Evolutionary conservation across 1,284 basidiomycete genomes (phyloP).

Genomic region (Sporisorium sorghi): DNA sequence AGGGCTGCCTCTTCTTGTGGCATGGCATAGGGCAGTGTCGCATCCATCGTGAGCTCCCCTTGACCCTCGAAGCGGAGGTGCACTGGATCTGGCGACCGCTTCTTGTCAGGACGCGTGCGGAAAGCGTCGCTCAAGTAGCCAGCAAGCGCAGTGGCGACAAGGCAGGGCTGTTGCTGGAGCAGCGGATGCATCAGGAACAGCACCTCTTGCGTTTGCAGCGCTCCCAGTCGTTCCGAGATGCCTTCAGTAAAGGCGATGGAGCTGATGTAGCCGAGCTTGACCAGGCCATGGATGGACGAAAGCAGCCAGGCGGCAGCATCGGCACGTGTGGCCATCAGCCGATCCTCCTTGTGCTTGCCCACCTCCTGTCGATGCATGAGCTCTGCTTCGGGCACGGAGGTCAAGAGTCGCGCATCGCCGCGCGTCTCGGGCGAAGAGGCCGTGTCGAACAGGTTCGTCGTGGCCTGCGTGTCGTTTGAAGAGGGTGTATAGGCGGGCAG

Average conservation of each 20-base stretch:
- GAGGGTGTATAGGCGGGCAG: conserved; percentile 21
- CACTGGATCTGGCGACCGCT: background rate
- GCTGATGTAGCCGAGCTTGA: conserved; percentile 14
- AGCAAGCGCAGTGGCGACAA: conserved; percentile 23
- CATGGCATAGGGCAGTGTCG: conserved; percentile 20
- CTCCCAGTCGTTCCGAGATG: conserved; percentile 30
- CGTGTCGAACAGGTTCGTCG: conserved; percentile 14
- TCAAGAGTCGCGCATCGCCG: conserved; percentile 24
- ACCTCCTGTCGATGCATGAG: conserved; percentile 30
- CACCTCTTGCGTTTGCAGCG: conserved; percentile 14
- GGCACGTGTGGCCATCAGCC: conserved; percentile 21
- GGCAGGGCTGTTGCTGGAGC: conserved; percentile 7
- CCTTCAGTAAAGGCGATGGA: conserved; percentile 24
- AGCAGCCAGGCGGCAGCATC: conserved; percentile 33
- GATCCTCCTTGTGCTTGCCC: conserved; percentile 15
- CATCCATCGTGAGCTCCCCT: background rate
- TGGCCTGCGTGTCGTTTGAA: conserved; percentile 4
- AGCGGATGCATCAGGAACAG: conserved; percentile 28
- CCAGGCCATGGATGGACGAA: conserved; percentile 21
- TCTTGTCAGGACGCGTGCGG: conserved; percentile 20
- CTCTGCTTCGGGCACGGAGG: conserved; percentile 30
- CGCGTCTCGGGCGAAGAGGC: conserved; percentile 4
- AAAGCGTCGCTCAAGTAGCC: conserved; percentile 14
- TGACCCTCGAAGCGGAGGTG: conserved; percentile 4
- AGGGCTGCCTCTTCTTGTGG: conserved; percentile 12